Evolutionary conservation across 148 eudicot genomes (phyloP), one percentile per base, ranked within the genome.

Genomic region (Pouteria glomerata): DNA sequence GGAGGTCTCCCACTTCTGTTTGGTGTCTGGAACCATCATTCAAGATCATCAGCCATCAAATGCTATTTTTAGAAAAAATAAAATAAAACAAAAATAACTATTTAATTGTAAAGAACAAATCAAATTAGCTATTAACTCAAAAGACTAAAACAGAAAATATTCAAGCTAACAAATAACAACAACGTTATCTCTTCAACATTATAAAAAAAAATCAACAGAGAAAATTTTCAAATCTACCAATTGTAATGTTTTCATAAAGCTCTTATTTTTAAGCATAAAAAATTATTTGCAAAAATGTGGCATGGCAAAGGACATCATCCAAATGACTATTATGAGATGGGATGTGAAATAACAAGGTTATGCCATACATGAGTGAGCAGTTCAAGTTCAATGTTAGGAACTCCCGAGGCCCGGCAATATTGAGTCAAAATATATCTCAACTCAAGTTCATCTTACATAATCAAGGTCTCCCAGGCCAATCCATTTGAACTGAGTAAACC

Each of bases 1-100:
- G 89, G 77, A 74, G 87, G 84, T 78, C 90, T 89, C 60, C 90
- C 97, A 57, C 87, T 82, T 86, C 92, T 86, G 60, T 77, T 89
- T 48, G 88, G 87, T 13, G 90, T 76, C 98, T 95, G 88, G 44
- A 74, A 74, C 53, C 26, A 78, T 57, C 57, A 41, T 34, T 47
- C 62, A 70, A 63, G 58, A 58, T 61, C 74, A 75, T 74, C 71
- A 74, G 41, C n/a, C n/a, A n/a, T n/a, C n/a, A n/a, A n/a, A 56
- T 1, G 57, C 39, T 30, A 63, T 21, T 45, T 47, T 31, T 27
- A n/a, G 42, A 12, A 56, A 5, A 16, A 55, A 60, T 60, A 23
- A 0, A 26, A n/a, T n/a, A n/a, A n/a, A n/a, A n/a, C n/a, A n/a
- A n/a, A n/a, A n/a, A n/a, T n/a, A n/a, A n/a, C n/a, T n/a, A n/a